Conservation (phyloP, 352 stramenopile species). For the Pelagophyceae sp. region DNA sequence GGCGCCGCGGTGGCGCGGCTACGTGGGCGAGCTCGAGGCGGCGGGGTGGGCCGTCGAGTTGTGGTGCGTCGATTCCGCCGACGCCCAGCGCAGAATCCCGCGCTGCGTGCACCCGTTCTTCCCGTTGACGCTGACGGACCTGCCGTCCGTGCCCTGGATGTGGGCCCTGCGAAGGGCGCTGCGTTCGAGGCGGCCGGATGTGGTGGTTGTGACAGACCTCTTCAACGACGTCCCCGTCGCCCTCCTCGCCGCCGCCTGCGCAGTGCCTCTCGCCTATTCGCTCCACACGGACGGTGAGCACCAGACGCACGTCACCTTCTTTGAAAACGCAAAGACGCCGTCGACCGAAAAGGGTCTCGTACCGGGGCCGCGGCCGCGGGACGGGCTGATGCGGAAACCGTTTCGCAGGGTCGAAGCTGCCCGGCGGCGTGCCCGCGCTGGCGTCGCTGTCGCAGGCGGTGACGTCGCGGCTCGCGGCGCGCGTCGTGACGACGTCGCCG, state of each 20-base stretch:
- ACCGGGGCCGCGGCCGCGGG: too few species aligned
- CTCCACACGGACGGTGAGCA: background rate
- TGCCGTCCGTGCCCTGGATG: background rate
- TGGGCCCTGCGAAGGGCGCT: background rate
- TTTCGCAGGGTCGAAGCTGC: background rate
- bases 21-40: background rate
- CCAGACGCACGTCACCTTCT: too few species aligned
- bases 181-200: background rate
- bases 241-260: background rate
- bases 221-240: background rate
- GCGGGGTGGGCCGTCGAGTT: background rate
- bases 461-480: background rate
- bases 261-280: background rate
- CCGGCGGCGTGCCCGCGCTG: background rate
- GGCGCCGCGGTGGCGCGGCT: background rate
- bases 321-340: too few species aligned
- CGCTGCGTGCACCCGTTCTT: conserved; percentile 6
- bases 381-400: too few species aligned
- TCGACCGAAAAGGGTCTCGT: too few species aligned
- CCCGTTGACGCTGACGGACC: background rate
- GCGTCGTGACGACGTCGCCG: background rate
- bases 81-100: background rate
- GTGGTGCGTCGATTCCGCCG: background rate
- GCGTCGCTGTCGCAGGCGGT: background rate
- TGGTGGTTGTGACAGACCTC: background rate